A percentile compares a stretch with the other conserved stretches of the same genome.
These are phyloP conservation scores for Arabidopsis thaliana DNA, from an alignment of 345 rosid species.

Conservation along the genomic window DNA sequence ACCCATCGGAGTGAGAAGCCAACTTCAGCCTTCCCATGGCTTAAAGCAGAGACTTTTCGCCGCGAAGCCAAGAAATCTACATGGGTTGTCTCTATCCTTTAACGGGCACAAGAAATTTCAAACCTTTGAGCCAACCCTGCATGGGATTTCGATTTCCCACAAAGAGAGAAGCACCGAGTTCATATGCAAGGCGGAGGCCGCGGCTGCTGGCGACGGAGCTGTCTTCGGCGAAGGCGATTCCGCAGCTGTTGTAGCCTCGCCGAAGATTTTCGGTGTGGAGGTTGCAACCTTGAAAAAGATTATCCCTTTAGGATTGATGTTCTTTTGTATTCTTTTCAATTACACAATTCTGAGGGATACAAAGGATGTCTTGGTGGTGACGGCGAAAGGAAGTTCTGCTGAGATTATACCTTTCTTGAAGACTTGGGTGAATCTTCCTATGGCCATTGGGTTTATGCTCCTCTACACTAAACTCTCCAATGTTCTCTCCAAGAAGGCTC, in stretches of 20 bases:
- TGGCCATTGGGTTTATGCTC: constrained; percentile 98
- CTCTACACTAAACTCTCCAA: constrained; percentile 78
- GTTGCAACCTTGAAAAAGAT: constrained; percentile 75
- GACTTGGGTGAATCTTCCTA: constrained; percentile 98
- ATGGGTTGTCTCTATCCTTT: constrained; percentile 56
- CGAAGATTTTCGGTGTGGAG: constrained; percentile 80
- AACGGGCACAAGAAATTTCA: constrained; percentile 55
- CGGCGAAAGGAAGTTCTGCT: constrained; percentile 95
- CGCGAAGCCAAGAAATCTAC: constrained; percentile 50
- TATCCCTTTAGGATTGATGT: constrained; percentile 92
- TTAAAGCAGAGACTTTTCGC: constrained; percentile 77
- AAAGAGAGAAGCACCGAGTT: constrained; percentile 54
- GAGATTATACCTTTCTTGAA: constrained; percentile 96
- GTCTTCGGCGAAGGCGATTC: constrained; percentile 47
- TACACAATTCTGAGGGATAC: constrained; percentile 96
- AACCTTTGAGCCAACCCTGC: constrained; percentile 53
- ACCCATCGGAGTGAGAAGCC: constrained; percentile 57
- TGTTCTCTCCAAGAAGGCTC: constrained; percentile 80
- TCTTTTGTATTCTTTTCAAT: constrained; percentile 92
- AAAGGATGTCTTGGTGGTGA: constrained; percentile 94
- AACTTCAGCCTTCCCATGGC: constrained; percentile 67
- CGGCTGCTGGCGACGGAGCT: constrained; percentile 68
- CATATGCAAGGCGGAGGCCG: constrained; percentile 84
- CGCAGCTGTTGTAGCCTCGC: constrained; percentile 41
- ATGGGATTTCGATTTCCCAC: constrained; percentile 46